Percentiles rank a stretch among this genome's conserved stretches.
Conservation (phyloP, 345 rosid genomes). For the Arabidopsis thaliana region TAIR10.1 NC_003070.9:19507501-19508000, state of each 20-base stretch:
- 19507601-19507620: background rate
- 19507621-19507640: background rate
- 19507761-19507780: conserved; percentile 80
- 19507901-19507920: background rate
- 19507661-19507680: background rate
- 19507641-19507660: conserved; percentile 10
- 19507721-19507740: conserved; percentile 84
- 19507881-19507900: background rate
- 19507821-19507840: conserved; percentile 65
- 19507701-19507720: conserved; percentile 29
- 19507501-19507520: background rate
- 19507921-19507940: background rate
- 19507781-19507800: conserved; percentile 59
- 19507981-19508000: conserved; percentile 98
- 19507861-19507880: conserved; percentile 89
- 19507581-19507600: background rate
- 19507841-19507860: conserved; percentile 78
- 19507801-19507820: conserved; percentile 67
- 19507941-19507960: background rate
- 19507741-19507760: conserved; percentile 61
- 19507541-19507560: background rate
- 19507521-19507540: background rate
- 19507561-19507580: conserved; percentile 1
- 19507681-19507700: background rate
- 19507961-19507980: conserved; percentile 42